Base-by-base conservation (phyloP, 371 early-diverging fungal genomes). In the Mucor lusitanicus region DNA sequence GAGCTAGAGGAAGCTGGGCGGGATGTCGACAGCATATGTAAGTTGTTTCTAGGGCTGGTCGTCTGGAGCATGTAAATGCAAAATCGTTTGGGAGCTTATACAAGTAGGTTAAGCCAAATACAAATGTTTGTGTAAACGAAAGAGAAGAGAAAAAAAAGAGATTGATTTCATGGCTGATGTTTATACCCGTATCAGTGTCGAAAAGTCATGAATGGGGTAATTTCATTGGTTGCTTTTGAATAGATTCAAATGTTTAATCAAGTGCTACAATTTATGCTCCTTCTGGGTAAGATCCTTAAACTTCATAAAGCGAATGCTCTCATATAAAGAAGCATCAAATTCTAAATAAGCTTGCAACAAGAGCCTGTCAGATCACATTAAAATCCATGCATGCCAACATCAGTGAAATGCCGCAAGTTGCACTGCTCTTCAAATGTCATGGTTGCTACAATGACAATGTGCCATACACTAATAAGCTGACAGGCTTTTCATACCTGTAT, bases 1-100 rank as follows among this genome's bases (percentile, higher is more conserved):
- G 73, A 65, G 28, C 65, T 69, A 25, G 66, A 64, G 2, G 72
- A 55, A 35, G 67, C 30, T 17, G 58, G 25, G 12, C 68, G 44
- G 23, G 64, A 48, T 12, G 19, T 33, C 3, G 67, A 61, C 54
- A 71, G 19, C 67, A 60, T 64, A 48, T 66, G 61, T 44, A 63
- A 37, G 13, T 53, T 66, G 59, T 46, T 70, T 65, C 65, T 70
- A 33, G 58, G 61, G 15, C 57, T 46, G 21, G 48, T 46, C 21
- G 71, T 67, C 46, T 71, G 63, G 27, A 66, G 59, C 71, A 67
- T 71, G 50, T 50, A 50, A 50, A 25, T 50, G 21, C 25, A 23
- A 5, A 23, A 50, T 50, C 21, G 23, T 25, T 23, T 25, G 4
- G 23, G 7, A 50, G 50, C 25, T 25, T 23, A 3, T 25, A 6